Base-by-base conservation (phyloP, 768 basidiomycete species). In the Tricholomella constricta region DNA sequence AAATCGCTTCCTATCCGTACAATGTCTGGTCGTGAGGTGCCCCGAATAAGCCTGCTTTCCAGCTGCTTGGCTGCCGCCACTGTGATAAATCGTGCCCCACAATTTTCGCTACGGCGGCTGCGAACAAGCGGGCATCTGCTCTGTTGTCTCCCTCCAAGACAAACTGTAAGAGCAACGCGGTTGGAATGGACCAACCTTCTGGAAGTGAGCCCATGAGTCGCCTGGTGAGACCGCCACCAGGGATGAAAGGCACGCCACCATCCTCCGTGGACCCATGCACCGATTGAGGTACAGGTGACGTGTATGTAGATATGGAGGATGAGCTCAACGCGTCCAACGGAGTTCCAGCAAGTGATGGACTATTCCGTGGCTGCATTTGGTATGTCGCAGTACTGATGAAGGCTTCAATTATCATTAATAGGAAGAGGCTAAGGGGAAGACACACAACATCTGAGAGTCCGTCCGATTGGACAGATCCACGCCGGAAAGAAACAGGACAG, bases 91-190 rank as follows among this genome's bases (percentile, higher is more conserved):
- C 73, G 15, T 71, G 56, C 2, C 68, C 75, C 26, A 88, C 47
- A 3, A 79, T 73, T 55, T 78, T 83, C 36, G 75, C 71, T 6
- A 78, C 73, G 23, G 78, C 81, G 5, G 72, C 70, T 3, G 88
- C 86, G 36, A 89, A 72, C 31, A 84, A 62, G 17, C 75, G 73
- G 0, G 91, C 90, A 65, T 94, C 91, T 15, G 65, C 74, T 52
- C 85, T 76, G 60, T 94, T 94, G 65, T 94, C 91, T 2, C 91
- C 91, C 63, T 94, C 91, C 52, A 89, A 73, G 10, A 84, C 89
- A 62, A 89, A 93, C 42, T 89, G 87, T 43, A 91, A 71, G 9
- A 93, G 67, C 14, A 79, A 74, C 0, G 78, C 81, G 1, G 78
- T 80, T 20, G 86, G 85, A 36, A 80, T 75, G 17, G 73, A 60